Conservation (phyloP, 2,329 filamentous ascomycete species). For the Botrytis deweyae region DNA sequence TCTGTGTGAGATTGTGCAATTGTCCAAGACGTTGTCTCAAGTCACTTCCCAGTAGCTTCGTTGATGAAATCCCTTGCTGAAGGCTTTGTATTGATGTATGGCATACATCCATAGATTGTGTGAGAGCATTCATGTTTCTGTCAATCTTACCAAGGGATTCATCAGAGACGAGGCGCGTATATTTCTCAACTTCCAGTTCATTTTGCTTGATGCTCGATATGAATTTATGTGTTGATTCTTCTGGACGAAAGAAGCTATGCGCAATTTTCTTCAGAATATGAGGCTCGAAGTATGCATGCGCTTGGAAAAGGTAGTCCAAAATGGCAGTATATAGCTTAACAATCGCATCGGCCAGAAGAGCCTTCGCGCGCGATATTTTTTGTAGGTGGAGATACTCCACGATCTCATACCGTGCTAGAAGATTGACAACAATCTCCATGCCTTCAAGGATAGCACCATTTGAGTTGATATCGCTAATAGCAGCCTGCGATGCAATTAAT, state of each 20-base stretch:
- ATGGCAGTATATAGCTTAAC: conserved; percentile 22
- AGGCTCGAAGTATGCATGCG: conserved; percentile 19
- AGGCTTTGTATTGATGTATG: background rate
- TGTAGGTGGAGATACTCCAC: conserved; percentile 18
- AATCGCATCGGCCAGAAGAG: conserved; percentile 7
- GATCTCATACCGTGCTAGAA: background rate
- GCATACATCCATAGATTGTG: background rate
- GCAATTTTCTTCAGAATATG: no score
- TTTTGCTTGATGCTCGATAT: no score
- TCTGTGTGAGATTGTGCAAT: background rate
- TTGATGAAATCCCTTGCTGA: background rate
- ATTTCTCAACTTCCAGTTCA: no score
- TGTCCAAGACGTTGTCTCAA: background rate
- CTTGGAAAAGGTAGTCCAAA: conserved; percentile 20
- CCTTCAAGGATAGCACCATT: conserved; percentile 24
- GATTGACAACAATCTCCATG: conserved; percentile 20
- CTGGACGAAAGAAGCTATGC: no score
- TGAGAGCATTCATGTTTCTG: background rate
- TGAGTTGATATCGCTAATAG: background rate
- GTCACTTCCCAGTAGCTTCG: background rate
- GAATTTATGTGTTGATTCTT: no score
- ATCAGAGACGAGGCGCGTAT: no score
- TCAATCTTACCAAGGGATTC: background rate
- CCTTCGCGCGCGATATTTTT: background rate
- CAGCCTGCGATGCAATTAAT: background rate